These are phyloP conservation scores for Hypholoma sublateritium DNA, from an alignment of 768 basidiomycete species.

Conservation along the genomic window DNA sequence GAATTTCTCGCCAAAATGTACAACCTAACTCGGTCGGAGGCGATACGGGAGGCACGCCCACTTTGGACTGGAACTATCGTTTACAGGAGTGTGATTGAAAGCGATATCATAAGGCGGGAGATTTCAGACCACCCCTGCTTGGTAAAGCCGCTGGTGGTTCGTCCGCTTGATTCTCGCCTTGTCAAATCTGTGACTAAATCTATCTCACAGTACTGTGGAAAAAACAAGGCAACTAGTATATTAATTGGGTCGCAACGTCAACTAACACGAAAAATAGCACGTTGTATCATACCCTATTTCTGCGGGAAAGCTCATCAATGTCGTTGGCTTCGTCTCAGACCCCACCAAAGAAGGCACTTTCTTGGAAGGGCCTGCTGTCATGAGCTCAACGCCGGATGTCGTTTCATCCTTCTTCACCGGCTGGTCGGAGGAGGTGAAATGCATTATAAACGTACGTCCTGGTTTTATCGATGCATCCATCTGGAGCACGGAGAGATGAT, in stretches of 20 bases:
- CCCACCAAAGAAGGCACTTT: slow-evolving; percentile 25
- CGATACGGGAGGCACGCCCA: slow-evolving; percentile 15
- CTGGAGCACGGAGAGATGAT: too few relatives aligned
- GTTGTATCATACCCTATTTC: slow-evolving; percentile 39
- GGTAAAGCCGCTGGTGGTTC: slow-evolving; percentile 20
- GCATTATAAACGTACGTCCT: slow-evolving; percentile 26
- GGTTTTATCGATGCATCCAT: too few relatives aligned
- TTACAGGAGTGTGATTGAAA: slow-evolving; percentile 38
- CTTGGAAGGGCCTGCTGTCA: slow-evolving; percentile 31
- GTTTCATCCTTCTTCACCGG: slow-evolving; percentile 25
- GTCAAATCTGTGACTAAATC: neutral
- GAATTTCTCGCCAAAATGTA: slow-evolving; percentile 16
- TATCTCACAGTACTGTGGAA: slow-evolving; percentile 27
- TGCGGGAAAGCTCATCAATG: slow-evolving; percentile 34
- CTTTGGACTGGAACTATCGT: slow-evolving; percentile 40
- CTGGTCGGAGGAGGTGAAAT: slow-evolving; percentile 37
- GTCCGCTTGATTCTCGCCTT: neutral
- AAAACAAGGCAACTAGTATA: slow-evolving; percentile 22
- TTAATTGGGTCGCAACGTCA: slow-evolving; percentile 8
- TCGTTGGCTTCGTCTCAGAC: slow-evolving; percentile 29
- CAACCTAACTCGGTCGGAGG: slow-evolving; percentile 17
- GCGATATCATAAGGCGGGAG: slow-evolving; percentile 25
- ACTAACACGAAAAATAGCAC: slow-evolving; percentile 26
- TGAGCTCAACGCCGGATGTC: slow-evolving; percentile 30
- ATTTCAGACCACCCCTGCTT: slow-evolving; percentile 23